Conservation (phyloP, 345 rosid species). For the Murraya koenigii region DNA sequence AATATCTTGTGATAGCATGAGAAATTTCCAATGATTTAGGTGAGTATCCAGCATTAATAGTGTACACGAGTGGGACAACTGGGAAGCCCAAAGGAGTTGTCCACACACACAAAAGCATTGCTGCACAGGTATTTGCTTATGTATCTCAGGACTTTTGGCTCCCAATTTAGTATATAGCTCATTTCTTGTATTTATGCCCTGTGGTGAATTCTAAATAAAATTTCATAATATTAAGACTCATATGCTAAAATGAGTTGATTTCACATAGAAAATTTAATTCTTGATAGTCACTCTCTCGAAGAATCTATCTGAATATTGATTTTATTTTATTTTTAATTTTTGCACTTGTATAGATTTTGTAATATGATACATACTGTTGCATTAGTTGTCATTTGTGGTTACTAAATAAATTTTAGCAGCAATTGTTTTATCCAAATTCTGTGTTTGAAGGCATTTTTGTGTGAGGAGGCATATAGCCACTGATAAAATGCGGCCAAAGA, state of each 20-base stretch:
- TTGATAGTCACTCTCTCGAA: background rate
- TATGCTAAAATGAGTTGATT: background rate
- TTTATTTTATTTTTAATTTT: background rate
- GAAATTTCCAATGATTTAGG: conserved; percentile 38
- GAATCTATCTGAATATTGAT: background rate
- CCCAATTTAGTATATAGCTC: background rate
- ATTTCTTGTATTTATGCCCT: background rate
- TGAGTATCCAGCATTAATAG: conserved; percentile 80
- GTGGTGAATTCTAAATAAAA: background rate
- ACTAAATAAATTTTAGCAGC: background rate
- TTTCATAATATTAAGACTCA: background rate
- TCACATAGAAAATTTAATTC: background rate
- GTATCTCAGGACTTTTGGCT: background rate
- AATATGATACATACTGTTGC: background rate
- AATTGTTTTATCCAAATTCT: background rate
- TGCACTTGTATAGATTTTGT: background rate
- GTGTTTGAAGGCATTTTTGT: background rate
- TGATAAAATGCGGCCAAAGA: background rate
- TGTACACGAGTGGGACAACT: conserved; percentile 98
- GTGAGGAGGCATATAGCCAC: background rate
- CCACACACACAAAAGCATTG: conserved; percentile 82
- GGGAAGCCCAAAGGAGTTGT: conserved; percentile 99
- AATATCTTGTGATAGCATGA: background rate
- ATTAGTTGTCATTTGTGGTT: background rate
- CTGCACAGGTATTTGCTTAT: conserved; percentile 59